phyloP scores from a whole-genome alignment of 495 filamentous ascomycete species.

The Neurospora tetrasperma region DNA sequence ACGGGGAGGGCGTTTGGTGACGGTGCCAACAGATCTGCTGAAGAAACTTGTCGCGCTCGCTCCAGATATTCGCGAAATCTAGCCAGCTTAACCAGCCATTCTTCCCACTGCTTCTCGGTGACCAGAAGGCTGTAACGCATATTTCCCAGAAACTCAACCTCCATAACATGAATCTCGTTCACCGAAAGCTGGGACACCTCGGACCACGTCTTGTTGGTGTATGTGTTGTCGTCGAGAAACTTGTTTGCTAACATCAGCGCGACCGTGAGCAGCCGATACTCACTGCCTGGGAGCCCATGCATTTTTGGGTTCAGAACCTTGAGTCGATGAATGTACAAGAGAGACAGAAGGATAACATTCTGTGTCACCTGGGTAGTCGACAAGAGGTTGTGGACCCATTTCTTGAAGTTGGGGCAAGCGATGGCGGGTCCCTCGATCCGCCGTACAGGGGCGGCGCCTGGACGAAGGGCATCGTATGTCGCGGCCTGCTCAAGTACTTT shows the following conservation, averaged over 20 bases:
- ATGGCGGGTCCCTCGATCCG: conserved; percentile 59
- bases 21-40: conserved; percentile 26
- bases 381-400: conserved; percentile 87
- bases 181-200: conserved; percentile 95
- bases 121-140: conserved; percentile 89
- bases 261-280: conserved; percentile 90
- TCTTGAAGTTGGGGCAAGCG: conserved; percentile 71
- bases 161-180: conserved; percentile 96
- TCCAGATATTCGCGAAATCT: conserved; percentile 76
- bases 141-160: conserved; percentile 98
- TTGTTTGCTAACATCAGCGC: conserved; percentile 99
- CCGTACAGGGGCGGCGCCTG: conserved; percentile 29
- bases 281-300: conserved; percentile 84
- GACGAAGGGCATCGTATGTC: conserved; percentile 40
- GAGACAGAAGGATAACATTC: conserved; percentile 84
- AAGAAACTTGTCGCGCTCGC: conserved; percentile 26
- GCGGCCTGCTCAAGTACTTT: conserved; percentile 64
- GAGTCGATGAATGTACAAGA: conserved; percentile 87
- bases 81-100: conserved; percentile 72
- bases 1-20: conserved; percentile 22
- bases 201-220: conserved; percentile 99
- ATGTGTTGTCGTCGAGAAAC: conserved; percentile 98
- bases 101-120: conserved; percentile 71
- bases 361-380: conserved; percentile 94
- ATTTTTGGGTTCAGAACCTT: conserved; percentile 83